Evolutionary conservation across 192 early-diverging fungal species (phyloP).

Genomic region (Endogone sp.): DNA sequence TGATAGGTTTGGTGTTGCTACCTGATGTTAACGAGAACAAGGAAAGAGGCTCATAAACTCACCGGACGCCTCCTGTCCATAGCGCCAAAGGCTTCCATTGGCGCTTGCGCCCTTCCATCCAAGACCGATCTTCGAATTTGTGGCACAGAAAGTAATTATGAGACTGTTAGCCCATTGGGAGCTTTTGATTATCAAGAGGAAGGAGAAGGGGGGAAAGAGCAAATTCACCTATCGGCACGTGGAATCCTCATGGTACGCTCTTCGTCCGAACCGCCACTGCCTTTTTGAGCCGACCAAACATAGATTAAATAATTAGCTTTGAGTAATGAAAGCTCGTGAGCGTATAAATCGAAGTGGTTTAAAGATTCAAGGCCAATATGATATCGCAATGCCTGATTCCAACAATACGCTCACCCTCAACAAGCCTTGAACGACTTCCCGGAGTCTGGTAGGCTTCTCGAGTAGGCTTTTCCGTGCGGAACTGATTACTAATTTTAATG

Average conservation of each 20-base stretch:
- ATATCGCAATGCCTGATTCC: neutral
- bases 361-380: too few relatives aligned
- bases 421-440: neutral
- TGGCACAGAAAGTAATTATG: neutral
- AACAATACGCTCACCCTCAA: neutral
- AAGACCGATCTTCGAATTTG: neutral
- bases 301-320: too few relatives aligned
- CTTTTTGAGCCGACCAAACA: too few relatives aligned
- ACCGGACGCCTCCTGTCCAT: neutral
- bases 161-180: neutral
- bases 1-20: too few relatives aligned
- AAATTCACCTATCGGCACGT: neutral
- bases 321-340: too few relatives aligned
- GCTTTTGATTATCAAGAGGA: too few relatives aligned
- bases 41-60: too few relatives aligned
- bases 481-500: neutral
- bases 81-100: neutral
- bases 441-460: neutral
- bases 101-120: neutral
- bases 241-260: neutral
- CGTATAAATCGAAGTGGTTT: too few relatives aligned
- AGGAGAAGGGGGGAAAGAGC: too few relatives aligned
- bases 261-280: neutral
- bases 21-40: too few relatives aligned
- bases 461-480: neutral